These are phyloP conservation scores for Fusarium multiceps DNA, from an alignment of 2,329 filamentous ascomycete species.

Conservation along the genomic window DNA sequence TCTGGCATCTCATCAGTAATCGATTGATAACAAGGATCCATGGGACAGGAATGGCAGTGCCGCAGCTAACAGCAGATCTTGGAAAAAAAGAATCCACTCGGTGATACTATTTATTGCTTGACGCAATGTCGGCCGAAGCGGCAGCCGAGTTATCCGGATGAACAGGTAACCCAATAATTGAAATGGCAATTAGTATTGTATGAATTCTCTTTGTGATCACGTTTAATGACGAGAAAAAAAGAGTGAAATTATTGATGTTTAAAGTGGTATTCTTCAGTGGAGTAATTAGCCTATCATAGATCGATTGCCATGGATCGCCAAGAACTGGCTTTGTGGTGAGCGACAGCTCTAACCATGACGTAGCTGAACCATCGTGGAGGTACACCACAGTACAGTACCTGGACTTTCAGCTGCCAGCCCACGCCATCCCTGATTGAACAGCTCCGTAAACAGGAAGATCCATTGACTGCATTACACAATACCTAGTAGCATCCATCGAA, in stretches of 20 bases:
- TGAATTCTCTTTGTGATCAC: not conserved
- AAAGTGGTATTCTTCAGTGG: slow-evolving; percentile 20
- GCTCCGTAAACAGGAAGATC: slow-evolving; percentile 35
- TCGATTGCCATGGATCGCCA: slow-evolving; percentile 33
- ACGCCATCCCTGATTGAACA: slow-evolving; percentile 22
- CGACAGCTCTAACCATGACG: slow-evolving; percentile 31
- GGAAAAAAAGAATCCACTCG: slow-evolving; percentile 28
- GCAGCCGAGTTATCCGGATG: slow-evolving; percentile 29
- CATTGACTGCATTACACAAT: slow-evolving; percentile 31
- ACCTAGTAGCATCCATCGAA: not conserved
- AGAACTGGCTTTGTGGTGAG: slow-evolving; percentile 28
- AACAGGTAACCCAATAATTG: not conserved
- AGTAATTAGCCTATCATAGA: slow-evolving; percentile 25
- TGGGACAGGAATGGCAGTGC: slow-evolving; percentile 19
- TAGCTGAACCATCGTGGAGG: slow-evolving; percentile 15
- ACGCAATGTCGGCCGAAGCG: slow-evolving; percentile 7
- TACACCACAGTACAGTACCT: not conserved
- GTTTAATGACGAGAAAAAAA: slow-evolving; percentile 17
- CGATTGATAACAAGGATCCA: slow-evolving; percentile 20
- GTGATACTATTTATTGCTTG: slow-evolving; percentile 21
- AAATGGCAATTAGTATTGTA: not conserved
- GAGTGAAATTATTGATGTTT: slow-evolving; percentile 1
- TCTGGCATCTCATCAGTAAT: slow-evolving; percentile 11
- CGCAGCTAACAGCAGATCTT: slow-evolving; percentile 23
- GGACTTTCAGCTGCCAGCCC: slow-evolving; percentile 3